Percentiles rank a stretch among this genome's conserved stretches.
phyloP scores from a whole-genome alignment of 2,329 filamentous ascomycete genomes.

The Canariomyces notabilis region DNA sequence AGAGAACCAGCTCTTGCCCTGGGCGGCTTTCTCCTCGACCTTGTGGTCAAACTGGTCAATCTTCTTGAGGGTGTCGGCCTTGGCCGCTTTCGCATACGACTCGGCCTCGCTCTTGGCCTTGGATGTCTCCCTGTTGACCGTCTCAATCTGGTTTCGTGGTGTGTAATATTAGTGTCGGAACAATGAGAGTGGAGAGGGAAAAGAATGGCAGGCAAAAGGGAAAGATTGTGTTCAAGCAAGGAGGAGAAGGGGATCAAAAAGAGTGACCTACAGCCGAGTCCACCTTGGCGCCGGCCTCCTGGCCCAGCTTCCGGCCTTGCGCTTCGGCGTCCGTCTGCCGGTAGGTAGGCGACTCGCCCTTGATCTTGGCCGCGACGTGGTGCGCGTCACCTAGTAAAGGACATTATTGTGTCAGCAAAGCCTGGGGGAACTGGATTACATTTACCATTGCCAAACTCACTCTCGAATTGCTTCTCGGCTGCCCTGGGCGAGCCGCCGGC shows the following conservation, averaged over 20 bases:
- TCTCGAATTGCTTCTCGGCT: constrained; percentile 81
- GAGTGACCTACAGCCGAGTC: constrained; percentile 61
- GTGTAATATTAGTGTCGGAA: constrained; percentile 23
- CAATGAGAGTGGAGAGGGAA: not conserved
- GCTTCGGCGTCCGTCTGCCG: constrained; percentile 59
- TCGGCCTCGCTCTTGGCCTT: constrained; percentile 58
- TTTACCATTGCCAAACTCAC: constrained; percentile 51
- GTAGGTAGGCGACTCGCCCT: constrained; percentile 58
- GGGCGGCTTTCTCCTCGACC: constrained; percentile 69
- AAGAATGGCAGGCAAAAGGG: not conserved
- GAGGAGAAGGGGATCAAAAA: too few relatives aligned
- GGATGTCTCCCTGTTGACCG: constrained; percentile 58
- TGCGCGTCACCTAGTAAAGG: constrained; percentile 66
- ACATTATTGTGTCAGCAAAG: constrained; percentile 8
- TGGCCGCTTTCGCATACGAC: constrained; percentile 56
- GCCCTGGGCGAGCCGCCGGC: constrained; percentile 76
- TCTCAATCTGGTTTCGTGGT: constrained; percentile 47
- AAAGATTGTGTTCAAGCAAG: not conserved
- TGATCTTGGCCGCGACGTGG: constrained; percentile 61
- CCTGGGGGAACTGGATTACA: too few relatives aligned
- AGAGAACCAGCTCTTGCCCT: constrained; percentile 79
- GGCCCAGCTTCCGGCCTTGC: constrained; percentile 56
- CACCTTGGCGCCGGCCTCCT: constrained; percentile 59
- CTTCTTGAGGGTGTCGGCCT: constrained; percentile 62
- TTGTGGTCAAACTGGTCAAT: constrained; percentile 79